Percentiles rank a stretch among this genome's conserved stretches.
Evolutionary conservation across 2,329 filamentous ascomycete species (phyloP).

Genomic region (Nectriaceae sp.): DNA sequence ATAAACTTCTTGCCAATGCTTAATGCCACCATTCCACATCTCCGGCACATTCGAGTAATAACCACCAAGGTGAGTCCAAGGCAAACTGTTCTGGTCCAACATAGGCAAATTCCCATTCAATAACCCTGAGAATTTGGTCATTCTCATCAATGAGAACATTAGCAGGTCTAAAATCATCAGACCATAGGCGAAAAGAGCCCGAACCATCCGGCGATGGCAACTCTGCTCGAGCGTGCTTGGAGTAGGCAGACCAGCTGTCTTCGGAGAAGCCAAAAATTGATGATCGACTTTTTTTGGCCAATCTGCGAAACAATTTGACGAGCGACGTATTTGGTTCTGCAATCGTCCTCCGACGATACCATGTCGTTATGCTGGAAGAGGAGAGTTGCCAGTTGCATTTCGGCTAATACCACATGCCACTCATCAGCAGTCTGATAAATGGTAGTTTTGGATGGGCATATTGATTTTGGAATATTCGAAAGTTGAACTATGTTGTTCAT

Average conservation of each 20-base stretch:
- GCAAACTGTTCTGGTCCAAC: constrained; percentile 35
- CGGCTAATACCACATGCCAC: constrained; percentile 41
- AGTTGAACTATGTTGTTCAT: constrained; percentile 41
- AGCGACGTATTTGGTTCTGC: constrained; percentile 44
- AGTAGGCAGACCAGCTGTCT: constrained; percentile 32
- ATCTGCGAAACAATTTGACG: constrained; percentile 42
- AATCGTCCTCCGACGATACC: constrained; percentile 39
- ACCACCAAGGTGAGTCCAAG: constrained; percentile 41
- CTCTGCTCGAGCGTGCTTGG: background rate
- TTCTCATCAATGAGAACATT: constrained; percentile 35
- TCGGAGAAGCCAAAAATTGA: constrained; percentile 31
- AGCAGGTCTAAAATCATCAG: constrained; percentile 35
- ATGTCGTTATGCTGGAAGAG: constrained; percentile 43
- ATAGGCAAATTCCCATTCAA: constrained; percentile 45
- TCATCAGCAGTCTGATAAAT: constrained; percentile 33
- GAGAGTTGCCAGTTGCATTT: constrained; percentile 43
- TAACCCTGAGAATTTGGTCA: constrained; percentile 26
- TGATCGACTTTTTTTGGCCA: constrained; percentile 29
- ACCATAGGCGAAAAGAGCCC: constrained; percentile 30
- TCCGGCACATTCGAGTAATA: constrained; percentile 36
- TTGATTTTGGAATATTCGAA: constrained; percentile 23
- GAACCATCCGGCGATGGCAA: constrained; percentile 21
- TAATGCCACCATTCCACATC: constrained; percentile 33
- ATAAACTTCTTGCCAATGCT: constrained; percentile 33
- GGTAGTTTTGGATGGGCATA: constrained; percentile 21